These are phyloP conservation scores for Torulaspora gathmanii DNA, from an alignment of 805 yeast species.

Conservation along the genomic window DNA sequence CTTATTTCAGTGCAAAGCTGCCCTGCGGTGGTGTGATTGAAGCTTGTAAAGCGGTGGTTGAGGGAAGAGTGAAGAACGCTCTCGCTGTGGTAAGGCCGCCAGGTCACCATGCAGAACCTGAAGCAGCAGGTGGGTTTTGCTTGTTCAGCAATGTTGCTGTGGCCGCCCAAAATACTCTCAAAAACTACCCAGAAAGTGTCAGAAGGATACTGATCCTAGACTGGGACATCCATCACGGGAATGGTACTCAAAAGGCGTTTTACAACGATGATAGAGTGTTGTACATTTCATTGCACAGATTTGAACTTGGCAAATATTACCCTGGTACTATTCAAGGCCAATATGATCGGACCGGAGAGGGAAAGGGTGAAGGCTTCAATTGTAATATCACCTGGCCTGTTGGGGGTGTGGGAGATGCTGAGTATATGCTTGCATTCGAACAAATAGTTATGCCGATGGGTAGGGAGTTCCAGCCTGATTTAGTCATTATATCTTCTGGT, in stretches of 20 bases:
- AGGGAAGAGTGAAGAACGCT: slow-evolving; percentile 85
- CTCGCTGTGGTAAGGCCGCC: slow-evolving; percentile 97
- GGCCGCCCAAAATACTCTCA: slow-evolving; percentile 82
- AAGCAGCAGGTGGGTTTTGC: slow-evolving; percentile 95
- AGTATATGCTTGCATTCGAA: slow-evolving; percentile 86
- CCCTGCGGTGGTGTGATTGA: slow-evolving; percentile 97
- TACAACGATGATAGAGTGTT: slow-evolving; percentile 84
- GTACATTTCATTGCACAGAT: slow-evolving; percentile 87
- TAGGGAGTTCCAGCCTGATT: slow-evolving; percentile 84
- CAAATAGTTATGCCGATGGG: slow-evolving; percentile 84
- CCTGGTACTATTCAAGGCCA: slow-evolving; percentile 91
- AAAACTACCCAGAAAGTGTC: slow-evolving; percentile 82
- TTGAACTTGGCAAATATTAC: slow-evolving; percentile 85
- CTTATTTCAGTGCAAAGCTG: slow-evolving; percentile 77
- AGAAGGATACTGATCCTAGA: slow-evolving; percentile 78
- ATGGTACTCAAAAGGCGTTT: slow-evolving; percentile 94
- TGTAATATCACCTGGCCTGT: slow-evolving; percentile 92
- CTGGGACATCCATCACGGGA: slow-evolving; percentile 99
- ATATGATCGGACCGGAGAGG: slow-evolving; percentile 76
- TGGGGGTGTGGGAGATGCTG: slow-evolving; percentile 92
- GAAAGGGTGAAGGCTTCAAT: slow-evolving; percentile 78
- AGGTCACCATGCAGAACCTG: slow-evolving; percentile 99
- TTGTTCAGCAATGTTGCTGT: slow-evolving; percentile 94
- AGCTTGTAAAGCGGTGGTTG: slow-evolving; percentile 92
- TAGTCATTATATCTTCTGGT: slow-evolving; percentile 89